phyloP scores from a whole-genome alignment of 1,284 basidiomycete species.

The Microstroma glucosiphilum region DNA sequence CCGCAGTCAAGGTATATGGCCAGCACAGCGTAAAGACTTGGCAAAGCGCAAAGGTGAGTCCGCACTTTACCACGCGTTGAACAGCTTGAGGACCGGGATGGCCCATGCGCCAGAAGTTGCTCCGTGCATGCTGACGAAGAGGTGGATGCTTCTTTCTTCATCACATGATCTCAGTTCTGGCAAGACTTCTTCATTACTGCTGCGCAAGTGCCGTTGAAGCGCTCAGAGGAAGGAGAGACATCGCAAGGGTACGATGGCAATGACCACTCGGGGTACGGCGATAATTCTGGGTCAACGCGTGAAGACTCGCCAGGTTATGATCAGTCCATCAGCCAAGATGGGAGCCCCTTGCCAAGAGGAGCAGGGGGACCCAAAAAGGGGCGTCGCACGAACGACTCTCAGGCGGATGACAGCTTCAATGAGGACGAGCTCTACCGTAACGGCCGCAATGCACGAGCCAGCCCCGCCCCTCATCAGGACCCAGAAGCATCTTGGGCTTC shows the following conservation, averaged over 20 bases:
- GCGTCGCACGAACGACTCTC: background rate
- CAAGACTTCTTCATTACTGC: conserved; percentile 88
- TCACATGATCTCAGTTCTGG: conserved; percentile 67
- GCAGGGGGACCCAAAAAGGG: background rate
- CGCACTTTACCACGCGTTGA: background rate
- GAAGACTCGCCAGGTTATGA: background rate
- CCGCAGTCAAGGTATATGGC: conserved; percentile 79
- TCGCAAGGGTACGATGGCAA: background rate
- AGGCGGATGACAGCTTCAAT: conserved; percentile 17
- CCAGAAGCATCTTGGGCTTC: conserved; percentile 15
- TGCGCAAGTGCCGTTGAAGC: conserved; percentile 69
- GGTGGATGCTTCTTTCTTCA: too few species aligned
- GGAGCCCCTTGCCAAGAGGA: background rate
- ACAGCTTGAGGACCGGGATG: too few species aligned
- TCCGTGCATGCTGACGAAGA: too few species aligned
- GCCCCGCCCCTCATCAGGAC: conserved; percentile 10
- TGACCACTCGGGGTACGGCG: background rate
- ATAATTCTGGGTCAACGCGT: background rate
- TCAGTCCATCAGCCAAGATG: background rate
- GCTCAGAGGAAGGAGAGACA: background rate
- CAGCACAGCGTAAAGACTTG: conserved; percentile 77
- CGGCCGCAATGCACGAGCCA: background rate
- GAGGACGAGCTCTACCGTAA: conserved; percentile 12
- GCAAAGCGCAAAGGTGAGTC: conserved; percentile 72
- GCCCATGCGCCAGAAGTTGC: too few species aligned